phyloP scores from a whole-genome alignment of 2,329 filamentous ascomycete species.

The Cladosporium sp. region DNA sequence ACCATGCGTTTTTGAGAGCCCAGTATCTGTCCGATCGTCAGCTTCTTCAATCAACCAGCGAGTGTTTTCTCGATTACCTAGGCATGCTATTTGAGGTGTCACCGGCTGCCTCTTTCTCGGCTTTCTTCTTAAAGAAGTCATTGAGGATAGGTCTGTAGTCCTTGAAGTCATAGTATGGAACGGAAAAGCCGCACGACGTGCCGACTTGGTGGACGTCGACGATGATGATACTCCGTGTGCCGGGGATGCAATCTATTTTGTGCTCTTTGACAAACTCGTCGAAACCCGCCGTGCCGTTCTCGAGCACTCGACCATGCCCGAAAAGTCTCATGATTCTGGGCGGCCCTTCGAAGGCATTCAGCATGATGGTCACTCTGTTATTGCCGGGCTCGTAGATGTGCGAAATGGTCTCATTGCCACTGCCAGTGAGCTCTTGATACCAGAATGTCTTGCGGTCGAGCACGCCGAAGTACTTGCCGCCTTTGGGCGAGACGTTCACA shows the following conservation, averaged over 20 bases:
- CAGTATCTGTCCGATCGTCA: conserved; percentile 34
- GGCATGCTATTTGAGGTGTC: conserved; percentile 40
- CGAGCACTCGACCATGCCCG: conserved; percentile 36
- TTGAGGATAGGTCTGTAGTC: conserved; percentile 37
- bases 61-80: conserved; percentile 19
- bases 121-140: conserved; percentile 39
- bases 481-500: conserved; percentile 46
- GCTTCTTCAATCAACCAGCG: neutral
- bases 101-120: conserved; percentile 32
- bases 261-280: conserved; percentile 31
- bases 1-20: conserved; percentile 41
- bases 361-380: conserved; percentile 40
- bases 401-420: conserved; percentile 41
- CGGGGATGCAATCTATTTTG: conserved; percentile 34
- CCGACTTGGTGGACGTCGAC: conserved; percentile 43
- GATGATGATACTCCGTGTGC: conserved; percentile 37
- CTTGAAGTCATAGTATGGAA: conserved; percentile 43
- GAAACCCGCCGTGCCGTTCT: conserved; percentile 34
- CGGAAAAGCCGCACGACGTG: conserved; percentile 40
- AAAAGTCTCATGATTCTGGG: conserved; percentile 42
- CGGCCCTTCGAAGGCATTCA: conserved; percentile 40
- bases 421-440: conserved; percentile 43
- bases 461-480: conserved; percentile 41
- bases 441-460: conserved; percentile 38
- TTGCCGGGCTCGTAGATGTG: conserved; percentile 41